phyloP scores from a whole-genome alignment of 371 early-diverging fungal species.

The Mucor velutinosus region DNA sequence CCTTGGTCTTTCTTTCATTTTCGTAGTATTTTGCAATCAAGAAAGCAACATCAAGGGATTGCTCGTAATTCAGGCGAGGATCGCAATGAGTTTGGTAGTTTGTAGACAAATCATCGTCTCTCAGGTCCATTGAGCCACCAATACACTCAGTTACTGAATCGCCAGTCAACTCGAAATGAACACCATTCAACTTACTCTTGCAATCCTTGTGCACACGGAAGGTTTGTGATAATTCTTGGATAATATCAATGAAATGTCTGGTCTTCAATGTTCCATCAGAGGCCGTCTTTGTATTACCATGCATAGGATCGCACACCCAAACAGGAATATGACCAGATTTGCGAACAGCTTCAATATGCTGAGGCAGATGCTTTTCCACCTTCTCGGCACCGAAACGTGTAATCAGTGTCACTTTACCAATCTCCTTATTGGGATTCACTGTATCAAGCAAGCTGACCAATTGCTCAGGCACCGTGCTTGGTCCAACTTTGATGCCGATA shows the following conservation, averaged over 20 bases:
- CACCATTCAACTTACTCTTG: slow-evolving; percentile 84
- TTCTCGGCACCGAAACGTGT: slow-evolving; percentile 91
- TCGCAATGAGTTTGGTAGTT: slow-evolving; percentile 97
- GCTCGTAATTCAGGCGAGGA: slow-evolving; percentile 93
- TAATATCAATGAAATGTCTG: slow-evolving; percentile 84
- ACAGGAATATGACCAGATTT: slow-evolving; percentile 85
- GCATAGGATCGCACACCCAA: slow-evolving; percentile 98
- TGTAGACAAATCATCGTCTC: slow-evolving; percentile 73
- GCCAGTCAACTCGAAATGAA: slow-evolving; percentile 97
- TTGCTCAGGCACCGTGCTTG: slow-evolving; percentile 85
- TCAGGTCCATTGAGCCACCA: slow-evolving; percentile 94
- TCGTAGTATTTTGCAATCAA: slow-evolving; percentile 87
- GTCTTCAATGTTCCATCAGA: slow-evolving; percentile 84
- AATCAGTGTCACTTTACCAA: slow-evolving; percentile 93
- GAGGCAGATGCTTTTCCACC: slow-evolving; percentile 80
- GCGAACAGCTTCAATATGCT: slow-evolving; percentile 89
- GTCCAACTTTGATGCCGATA: slow-evolving; percentile 96
- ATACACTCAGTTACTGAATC: slow-evolving; percentile 93
- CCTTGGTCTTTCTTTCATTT: slow-evolving; percentile 55
- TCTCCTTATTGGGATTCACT: slow-evolving; percentile 83
- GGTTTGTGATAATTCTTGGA: slow-evolving; percentile 76
- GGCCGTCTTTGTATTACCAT: slow-evolving; percentile 92
- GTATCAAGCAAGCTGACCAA: slow-evolving; percentile 80
- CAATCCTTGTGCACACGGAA: slow-evolving; percentile 81
- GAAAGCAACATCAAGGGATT: slow-evolving; percentile 94